Percentiles rank a stretch among this genome's conserved stretches.
Evolutionary conservation across 345 rosid species (phyloP).

Genomic region (Populus nigra): DNA sequence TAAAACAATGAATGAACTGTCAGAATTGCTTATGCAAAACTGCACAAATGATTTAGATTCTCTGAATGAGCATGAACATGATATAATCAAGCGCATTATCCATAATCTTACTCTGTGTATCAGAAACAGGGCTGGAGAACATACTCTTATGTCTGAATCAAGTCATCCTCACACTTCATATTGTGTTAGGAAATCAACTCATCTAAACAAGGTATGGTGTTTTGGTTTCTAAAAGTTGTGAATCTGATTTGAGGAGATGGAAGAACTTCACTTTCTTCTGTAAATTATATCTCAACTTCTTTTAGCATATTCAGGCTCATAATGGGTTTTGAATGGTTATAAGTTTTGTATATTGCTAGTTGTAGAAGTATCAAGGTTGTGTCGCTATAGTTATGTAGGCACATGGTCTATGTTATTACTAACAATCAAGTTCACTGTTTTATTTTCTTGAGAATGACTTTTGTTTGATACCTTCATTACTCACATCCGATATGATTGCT

Average conservation of each 20-base stretch:
- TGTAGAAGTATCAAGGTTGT: neutral
- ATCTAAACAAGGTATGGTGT: slow-evolving; percentile 38
- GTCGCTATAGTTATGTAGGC: neutral
- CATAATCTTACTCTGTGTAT: slow-evolving; percentile 44
- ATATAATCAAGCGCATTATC: slow-evolving; percentile 41
- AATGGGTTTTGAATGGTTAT: neutral
- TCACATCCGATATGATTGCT: neutral
- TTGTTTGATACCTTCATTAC: neutral
- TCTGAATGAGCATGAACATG: slow-evolving; percentile 39
- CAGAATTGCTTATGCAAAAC: slow-evolving; percentile 49
- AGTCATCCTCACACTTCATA: slow-evolving; percentile 18
- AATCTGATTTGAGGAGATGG: slow-evolving; percentile 10
- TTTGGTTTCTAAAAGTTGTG: slow-evolving; percentile 1
- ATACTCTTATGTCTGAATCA: slow-evolving; percentile 25
- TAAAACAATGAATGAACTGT: slow-evolving; percentile 41
- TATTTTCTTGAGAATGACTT: neutral
- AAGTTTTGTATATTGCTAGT: neutral
- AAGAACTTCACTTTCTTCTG: neutral
- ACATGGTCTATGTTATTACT: neutral
- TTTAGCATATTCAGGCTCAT: neutral
- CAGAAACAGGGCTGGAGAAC: slow-evolving; percentile 25
- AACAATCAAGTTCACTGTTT: neutral
- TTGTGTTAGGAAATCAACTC: slow-evolving; percentile 28
- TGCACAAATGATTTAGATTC: slow-evolving; percentile 34
- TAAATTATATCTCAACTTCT: neutral